Evolutionary conservation across 1,284 basidiomycete species (phyloP), one percentile per base, ranked within the genome.

Genomic region (Gastroboletus turbinatus): DNA sequence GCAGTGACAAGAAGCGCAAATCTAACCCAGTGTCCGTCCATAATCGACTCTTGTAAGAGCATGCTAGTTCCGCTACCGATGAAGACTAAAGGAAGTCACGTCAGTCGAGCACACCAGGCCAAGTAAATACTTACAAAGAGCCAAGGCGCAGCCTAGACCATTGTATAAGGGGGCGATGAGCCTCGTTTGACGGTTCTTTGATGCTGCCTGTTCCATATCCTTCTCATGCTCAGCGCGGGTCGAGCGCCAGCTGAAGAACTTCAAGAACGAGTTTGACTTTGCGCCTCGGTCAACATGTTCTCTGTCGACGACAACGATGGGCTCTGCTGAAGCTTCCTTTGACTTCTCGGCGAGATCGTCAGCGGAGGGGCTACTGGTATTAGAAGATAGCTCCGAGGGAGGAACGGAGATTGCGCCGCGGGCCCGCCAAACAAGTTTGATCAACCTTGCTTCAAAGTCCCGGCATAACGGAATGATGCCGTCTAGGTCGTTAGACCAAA

Each of bases 401-500:
- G 60, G 43, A 4, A 60, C 33, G n/a, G 67, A 67, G 32, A 64
- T 46, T 5, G 60, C 54, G 9, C 59, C 53, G n/a, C 86, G 83
- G 4, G 77, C 76, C 32, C 78, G 76, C 92, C 92, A 93, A 42
- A 93, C 83, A 54, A 92, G 85, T 62, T 87, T 84, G 75, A 93
- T 90, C 65, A 95, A 76, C 67, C 86, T 87, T 2, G 50, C 82
- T 65, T 94, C 90, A 61, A 94, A 85, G 57, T 88, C 86, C 55
- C 78, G 76, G 69, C 79, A 85, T 17, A 83, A 79, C 1, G 86
- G 83, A 62, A 90, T 82, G 61, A 92, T 87, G 49, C 73, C 74
- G 57, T 88, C 87, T 40, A 92, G 81, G 27, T 81, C 75, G 66
- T 92, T 88, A 6, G 83, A 81, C 91, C 91, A 94, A 23, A 93